Conservation (phyloP, 2,329 filamentous ascomycete species). For the Sphaerulina vaccinii region DNA sequence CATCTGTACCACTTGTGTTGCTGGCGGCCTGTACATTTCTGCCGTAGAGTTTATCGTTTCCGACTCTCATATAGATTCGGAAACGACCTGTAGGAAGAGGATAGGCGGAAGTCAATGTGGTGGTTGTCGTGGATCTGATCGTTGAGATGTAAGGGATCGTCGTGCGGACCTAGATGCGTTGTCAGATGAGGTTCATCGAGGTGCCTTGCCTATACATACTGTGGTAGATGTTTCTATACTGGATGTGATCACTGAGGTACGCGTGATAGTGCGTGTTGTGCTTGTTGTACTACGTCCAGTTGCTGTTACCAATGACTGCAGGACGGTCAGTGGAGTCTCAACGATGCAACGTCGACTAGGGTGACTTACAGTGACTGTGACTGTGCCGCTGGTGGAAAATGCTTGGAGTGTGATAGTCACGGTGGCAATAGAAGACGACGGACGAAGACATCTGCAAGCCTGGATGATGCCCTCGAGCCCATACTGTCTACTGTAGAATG, state of each 20-base stretch:
- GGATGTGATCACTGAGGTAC: constrained; percentile 1
- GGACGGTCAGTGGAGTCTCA: not conserved
- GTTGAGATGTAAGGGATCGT: constrained; percentile 2
- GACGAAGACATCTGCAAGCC: constrained; percentile 9
- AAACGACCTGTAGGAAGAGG: constrained; percentile 8
- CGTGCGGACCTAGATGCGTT: not conserved
- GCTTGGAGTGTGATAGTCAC: not conserved
- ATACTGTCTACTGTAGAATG: not conserved
- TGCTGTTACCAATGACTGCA: not conserved
- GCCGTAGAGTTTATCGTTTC: constrained; percentile 6
- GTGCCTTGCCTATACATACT: not conserved
- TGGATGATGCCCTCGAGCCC: not conserved
- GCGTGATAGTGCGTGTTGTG: constrained; percentile 5
- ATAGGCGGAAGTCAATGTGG: constrained; percentile 4
- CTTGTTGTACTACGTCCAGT: constrained; percentile 1
- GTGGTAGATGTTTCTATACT: constrained; percentile 1
- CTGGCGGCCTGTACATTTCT: constrained; percentile 7
- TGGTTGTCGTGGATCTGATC: not conserved
- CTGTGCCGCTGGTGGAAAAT: not conserved
- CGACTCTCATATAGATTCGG: constrained; percentile 3
- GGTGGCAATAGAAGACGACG: not conserved
- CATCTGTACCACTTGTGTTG: constrained; percentile 7
- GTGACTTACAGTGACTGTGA: constrained; percentile 1
- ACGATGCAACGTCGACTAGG: not conserved
- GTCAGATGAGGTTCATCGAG: not conserved